Evolutionary conservation across 306 rosid species (phyloP).

Genomic region (Clitoria ternatea): DNA sequence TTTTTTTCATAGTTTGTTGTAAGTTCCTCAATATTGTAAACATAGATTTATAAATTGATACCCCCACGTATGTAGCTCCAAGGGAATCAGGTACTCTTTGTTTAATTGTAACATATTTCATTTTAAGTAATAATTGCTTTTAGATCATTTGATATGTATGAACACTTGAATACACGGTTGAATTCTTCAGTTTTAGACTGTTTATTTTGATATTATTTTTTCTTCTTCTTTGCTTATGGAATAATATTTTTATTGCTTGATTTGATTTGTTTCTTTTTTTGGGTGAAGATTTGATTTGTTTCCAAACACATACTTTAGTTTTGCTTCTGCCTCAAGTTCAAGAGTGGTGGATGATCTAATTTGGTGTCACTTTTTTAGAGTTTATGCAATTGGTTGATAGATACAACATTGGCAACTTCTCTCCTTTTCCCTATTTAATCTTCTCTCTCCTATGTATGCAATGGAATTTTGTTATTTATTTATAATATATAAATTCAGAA

Average conservation of each 20-base stretch:
- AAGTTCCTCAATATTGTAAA: slow-evolving; percentile 13
- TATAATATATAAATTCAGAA: too few relatives aligned
- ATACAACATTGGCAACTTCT: neutral
- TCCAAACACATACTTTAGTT: neutral
- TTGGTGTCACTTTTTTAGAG: neutral
- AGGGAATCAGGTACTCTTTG: neutral
- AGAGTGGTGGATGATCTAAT: neutral
- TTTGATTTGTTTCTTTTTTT: too few relatives aligned
- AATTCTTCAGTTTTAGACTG: slow-evolving; percentile 5
- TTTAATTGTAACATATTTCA: slow-evolving; percentile 19
- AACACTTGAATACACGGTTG: neutral
- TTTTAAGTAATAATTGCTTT: slow-evolving; percentile 21
- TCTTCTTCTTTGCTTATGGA: neutral
- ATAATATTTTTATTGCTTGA: neutral
- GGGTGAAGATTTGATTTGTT: too few relatives aligned
- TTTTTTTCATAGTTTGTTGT: neutral
- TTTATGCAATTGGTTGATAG: neutral
- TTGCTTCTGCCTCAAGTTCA: neutral
- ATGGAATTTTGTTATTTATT: neutral
- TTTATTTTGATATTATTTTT: neutral
- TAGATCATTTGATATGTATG: neutral
- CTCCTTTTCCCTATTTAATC: neutral
- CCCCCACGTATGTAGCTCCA: slow-evolving; percentile 7
- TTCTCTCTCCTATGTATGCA: neutral
- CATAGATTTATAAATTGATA: neutral